Conservation (phyloP, 352 stramenopile genomes). For the Globisporangium rhizosaccharum region DNA sequence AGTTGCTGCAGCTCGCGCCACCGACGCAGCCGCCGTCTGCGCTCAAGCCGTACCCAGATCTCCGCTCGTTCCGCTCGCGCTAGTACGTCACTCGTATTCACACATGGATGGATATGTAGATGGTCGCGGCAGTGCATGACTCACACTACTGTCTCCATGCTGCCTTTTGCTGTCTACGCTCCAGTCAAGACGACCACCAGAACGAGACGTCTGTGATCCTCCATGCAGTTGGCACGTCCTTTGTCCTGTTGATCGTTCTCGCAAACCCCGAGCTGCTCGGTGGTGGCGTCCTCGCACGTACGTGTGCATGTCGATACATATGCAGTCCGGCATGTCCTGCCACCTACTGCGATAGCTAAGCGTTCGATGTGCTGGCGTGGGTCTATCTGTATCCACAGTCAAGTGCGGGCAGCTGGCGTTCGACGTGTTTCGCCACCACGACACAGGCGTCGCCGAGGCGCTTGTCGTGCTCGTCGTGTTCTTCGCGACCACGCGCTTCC, state of each 20-base stretch:
- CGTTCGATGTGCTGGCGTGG: not conserved
- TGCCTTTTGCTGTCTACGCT: not conserved
- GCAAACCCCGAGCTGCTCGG: constrained; percentile 32
- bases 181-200: constrained; percentile 30
- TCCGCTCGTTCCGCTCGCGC: constrained; percentile 35
- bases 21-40: constrained; percentile 18
- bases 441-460: constrained; percentile 29
- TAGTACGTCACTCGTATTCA: constrained; percentile 24
- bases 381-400: constrained; percentile 6
- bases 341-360: not conserved
- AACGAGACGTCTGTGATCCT: constrained; percentile 37
- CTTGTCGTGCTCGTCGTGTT: constrained; percentile 24
- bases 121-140: not conserved
- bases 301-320: not conserved
- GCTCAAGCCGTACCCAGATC: constrained; percentile 33
- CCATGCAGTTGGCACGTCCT: constrained; percentile 35
- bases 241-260: constrained; percentile 29
- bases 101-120: not conserved
- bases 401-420: constrained; percentile 38
- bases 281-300: constrained; percentile 21
- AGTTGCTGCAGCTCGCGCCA: constrained; percentile 9
- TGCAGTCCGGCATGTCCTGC: not conserved
- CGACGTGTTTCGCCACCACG: constrained; percentile 27
- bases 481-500: constrained; percentile 26
- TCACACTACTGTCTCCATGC: not conserved